Evolutionary conservation across 768 basidiomycete genomes (phyloP), one percentile per base, ranked within the genome.

Genomic region (Kwoniella europaea): DNA sequence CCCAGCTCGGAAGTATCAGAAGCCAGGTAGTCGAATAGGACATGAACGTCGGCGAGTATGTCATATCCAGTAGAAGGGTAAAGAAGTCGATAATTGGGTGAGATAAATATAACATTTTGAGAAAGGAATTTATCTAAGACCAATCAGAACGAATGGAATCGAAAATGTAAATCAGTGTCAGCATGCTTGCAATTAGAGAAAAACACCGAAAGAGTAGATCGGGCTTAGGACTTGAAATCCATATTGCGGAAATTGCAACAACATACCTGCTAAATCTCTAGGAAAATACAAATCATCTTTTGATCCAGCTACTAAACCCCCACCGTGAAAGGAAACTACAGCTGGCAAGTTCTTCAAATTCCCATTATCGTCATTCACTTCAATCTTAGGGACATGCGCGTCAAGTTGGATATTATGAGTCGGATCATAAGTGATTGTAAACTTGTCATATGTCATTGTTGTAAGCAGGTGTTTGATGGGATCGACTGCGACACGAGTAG

Each of bases 51-150:
- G 20, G 46, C 12, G 18, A 68, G 52, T 16, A 68, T 68, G 24
- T 68, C 67, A 22, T 16, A 35, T 9, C 29, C 53, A 7, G 59
- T 61, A 2, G 60, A 63, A 6, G 67, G 67, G 46, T 54, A 56
- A 20, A 68, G 60, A 4, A 68, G 44, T 54, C 67, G 43, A 46
- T 68, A 68, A 35, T 68, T 68, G 9, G 67, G 43, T 12, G 67
- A 61, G n/a, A 68, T 68, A 15, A 68, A 59, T 9, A 62, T 18
- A 10, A 61, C 50, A 20, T 46, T 59, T 53, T 62, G 41, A 16
- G 67, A 27, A 2, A 61, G 56, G 10, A 61, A 54, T 53, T 58
- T 58, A 29, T 61, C 67, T 68, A 46, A 12, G 27, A 46, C 16
- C 44, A 16, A 46, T 46, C 44, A 46, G 10, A 46, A 16, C 44